Evolutionary conservation across 2,329 filamentous ascomycete species (phyloP), one percentile per base, ranked within the genome.

Genomic region (Mycosphaerella arachidis): DNA sequence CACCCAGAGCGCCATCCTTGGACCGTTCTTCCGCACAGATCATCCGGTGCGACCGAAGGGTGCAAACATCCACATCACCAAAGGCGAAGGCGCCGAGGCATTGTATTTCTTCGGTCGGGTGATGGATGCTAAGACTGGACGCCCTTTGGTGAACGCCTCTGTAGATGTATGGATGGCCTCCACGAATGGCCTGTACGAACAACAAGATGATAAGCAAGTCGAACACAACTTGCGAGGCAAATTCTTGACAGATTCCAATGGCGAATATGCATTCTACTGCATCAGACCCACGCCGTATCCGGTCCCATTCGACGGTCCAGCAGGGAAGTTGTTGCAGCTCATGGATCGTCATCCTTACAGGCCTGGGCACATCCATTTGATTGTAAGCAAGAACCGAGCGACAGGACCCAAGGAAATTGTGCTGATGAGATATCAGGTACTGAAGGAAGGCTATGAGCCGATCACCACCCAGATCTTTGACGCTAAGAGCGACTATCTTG

Each of bases 381-480:
- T 66, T 46, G 63, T 35, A 35, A 35, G 31, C 12, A 12, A 9
- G 31, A 12, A 24, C 12, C 8, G 31, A 35, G 7, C 31, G 4
- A 35, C 31, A 8, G 31, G 31, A 8, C 8, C 31, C 31, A 12
- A 8, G 31, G 31, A 35, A 24, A 3, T 35, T 1, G 31, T 35
- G 31, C 31, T 35, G 31, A 35, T 12, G 2, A 35, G 31, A 35
- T 35, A 5, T 35, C 31, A 35, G 31, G 31, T 61, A 13, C 50
- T 18, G 29, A 30, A 78, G 80, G 12, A 78, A 82, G 82, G 82
- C 7, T 86, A 87, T 77, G 88, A 85, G 68, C 79, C 86, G 0
- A 81, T 95, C 52, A 88, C 87, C 0, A 91, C 89, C 1, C 90
- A 94, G 73, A 86, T 94, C 57, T 93, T 91, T 71, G 88, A 91